Evolutionary conservation across 2,329 filamentous ascomycete genomes (phyloP).

Genomic region (Graphiopsis chlorocephala): DNA sequence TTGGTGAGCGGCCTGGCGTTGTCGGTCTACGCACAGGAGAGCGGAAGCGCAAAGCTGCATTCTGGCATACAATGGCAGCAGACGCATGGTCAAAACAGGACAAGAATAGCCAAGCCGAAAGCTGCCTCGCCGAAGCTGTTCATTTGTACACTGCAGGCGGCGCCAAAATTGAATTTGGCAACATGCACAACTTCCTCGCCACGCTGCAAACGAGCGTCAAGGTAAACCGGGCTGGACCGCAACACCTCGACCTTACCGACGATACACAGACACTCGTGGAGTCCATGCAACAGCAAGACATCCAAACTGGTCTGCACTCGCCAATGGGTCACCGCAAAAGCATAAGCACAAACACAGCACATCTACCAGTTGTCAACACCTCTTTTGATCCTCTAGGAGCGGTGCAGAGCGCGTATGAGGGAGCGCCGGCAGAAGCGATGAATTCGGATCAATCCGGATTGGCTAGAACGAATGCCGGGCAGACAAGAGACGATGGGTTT

Average conservation of each 20-base stretch:
- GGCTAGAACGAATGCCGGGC: constrained; percentile 20
- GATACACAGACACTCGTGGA: constrained; percentile 28
- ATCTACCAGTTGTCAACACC: constrained; percentile 20
- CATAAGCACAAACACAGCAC: constrained; percentile 35
- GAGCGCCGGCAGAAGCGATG: constrained; percentile 11
- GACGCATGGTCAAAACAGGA: constrained; percentile 78
- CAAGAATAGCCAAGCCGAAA: constrained; percentile 74
- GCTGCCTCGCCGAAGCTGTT: constrained; percentile 69
- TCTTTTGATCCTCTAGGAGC: constrained; percentile 35
- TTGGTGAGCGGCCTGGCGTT: constrained; percentile 67
- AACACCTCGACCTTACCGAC: constrained; percentile 43
- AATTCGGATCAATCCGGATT: constrained; percentile 23
- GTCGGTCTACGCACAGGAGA: constrained; percentile 67
- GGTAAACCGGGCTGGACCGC: constrained; percentile 34
- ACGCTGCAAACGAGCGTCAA: constrained; percentile 64
- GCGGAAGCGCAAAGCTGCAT: constrained; percentile 77
- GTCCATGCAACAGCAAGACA: constrained; percentile 31
- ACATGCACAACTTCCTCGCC: constrained; percentile 62
- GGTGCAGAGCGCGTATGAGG: constrained; percentile 28
- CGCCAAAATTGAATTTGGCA: constrained; percentile 42
- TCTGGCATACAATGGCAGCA: constrained; percentile 82
- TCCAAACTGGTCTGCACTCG: constrained; percentile 30
- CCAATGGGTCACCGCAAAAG: constrained; percentile 42
- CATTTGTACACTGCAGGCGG: constrained; percentile 46
- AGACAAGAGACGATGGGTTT: constrained; percentile 32